Base-by-base conservation (phyloP, 2,329 filamentous ascomycete species). In the Huntiella abstrusa region DNA sequence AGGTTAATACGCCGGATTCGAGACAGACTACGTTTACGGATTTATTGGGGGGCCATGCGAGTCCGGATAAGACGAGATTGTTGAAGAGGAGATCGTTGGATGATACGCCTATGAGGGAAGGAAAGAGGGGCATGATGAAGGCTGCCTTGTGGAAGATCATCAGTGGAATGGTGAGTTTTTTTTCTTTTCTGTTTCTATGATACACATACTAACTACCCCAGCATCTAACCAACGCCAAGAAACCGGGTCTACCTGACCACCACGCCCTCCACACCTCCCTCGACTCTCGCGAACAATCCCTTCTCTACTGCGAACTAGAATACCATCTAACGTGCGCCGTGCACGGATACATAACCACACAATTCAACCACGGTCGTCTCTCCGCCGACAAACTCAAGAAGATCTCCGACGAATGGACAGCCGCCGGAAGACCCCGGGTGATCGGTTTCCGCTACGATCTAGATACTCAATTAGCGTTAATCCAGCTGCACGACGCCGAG, bases 261-360 rank as follows among this genome's bases (percentile, higher is more conserved):
- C 53, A 60, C 11, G 59, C 59, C 11, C 54, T 70, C 3, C 56
- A 59, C 16, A 69, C 74, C 52, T 73, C 71, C 0, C 62, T 76
- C 3, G 60, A 66, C 53, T 61, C 70, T 1, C 67, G 72, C 38
- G 71, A 75, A 57, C 73, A 76, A 54, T 70, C 67, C 43, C 63
- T 76, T 6, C 56, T 76, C 5, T 75, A 73, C 56, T 71, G 70
- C 55, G 72, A 77, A 55, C 64, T 76, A 5, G 71, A 75, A 54
- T 76, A 66, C 52, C 58, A 65, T 48, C 56, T 76, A n/a, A 66
- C 64, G 49, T 66, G 63, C 4, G 65, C 66, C 0, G 55, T 75
- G 32, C 67, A 73, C 47, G 56, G 59, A 8, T 76, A 71, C 58
- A 67, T 75, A 48, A 64, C 62, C 8, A 55, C 61, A 12, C 69